Base-by-base conservation (phyloP, 106 monocot species). In the Acanthochlamys bracteata region DNA sequence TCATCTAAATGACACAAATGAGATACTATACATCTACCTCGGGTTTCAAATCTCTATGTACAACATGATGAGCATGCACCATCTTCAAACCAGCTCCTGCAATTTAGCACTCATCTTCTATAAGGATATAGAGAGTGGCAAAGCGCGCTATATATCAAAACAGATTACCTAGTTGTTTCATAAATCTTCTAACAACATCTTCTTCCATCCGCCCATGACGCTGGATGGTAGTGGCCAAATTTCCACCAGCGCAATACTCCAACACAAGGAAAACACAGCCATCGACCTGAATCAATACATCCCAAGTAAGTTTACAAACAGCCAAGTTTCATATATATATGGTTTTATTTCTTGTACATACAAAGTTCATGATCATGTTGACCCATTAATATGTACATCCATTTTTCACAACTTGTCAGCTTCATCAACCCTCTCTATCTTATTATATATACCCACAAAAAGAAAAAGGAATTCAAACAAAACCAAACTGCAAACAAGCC, bases 31-130 rank as follows among this genome's bases (percentile, higher is more conserved):
- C 7, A 43, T 43, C 13, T 68, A 75, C 82, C 82, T 82, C 62
- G 17, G 86, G 86, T 73, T 86, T 86, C 52, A 82, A 66, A 64
- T 86, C 86, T 24, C 86, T 33, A 52, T 86, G 86, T 57, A 86
- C 70, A 39, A 86, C 68, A 49, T 76, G 72, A 69, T 79, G 78
- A 46, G 47, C 49, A 55, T 56, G 60, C 19, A 86, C 43, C 54
- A 79, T 79, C 55, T 70, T 47, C 63, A 82, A 67, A 19, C 79
- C 86, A 64, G 73, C 78, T 71, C 78, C 86, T 86, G 66, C n/a
- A 66, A 57, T 17, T 69, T 39, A 54, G 8, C 8, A 46, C 45
- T 54, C 19, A 6, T 10, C 53, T 54, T 54, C 16, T 17, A 17
- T 54, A 7, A 54, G 53, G 53, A 54, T 54, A 16, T 54, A 11